Percentiles rank a stretch among this genome's conserved stretches.
These are phyloP conservation scores for Entonaema liquescens DNA, from an alignment of 495 filamentous ascomycete genomes.

Conservation along the genomic window DNA sequence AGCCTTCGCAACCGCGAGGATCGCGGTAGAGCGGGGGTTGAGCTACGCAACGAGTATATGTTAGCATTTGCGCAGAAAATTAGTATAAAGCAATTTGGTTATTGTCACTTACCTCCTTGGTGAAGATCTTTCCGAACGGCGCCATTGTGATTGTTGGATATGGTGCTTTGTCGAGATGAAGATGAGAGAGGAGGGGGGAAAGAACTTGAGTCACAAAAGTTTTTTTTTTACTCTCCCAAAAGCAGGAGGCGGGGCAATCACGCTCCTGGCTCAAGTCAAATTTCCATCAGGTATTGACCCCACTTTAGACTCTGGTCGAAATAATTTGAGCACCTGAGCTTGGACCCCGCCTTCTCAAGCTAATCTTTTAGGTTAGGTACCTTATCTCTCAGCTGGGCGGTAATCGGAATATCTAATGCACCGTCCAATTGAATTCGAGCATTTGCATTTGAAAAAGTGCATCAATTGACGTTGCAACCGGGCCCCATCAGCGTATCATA, in stretches of 20 bases:
- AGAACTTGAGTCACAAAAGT: constrained; percentile 45
- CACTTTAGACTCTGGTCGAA: constrained; percentile 18
- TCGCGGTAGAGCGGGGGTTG: constrained; percentile 87
- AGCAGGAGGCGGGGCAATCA: constrained; percentile 43
- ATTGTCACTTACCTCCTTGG: constrained; percentile 72
- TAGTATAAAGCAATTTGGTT: neutral
- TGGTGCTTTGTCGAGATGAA: constrained; percentile 48
- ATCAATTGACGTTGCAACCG: constrained; percentile 1
- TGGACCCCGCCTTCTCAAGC: neutral
- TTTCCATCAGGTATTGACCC: constrained; percentile 36
- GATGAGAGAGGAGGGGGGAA: constrained; percentile 48
- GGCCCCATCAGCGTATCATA: neutral
- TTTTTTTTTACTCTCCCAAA: constrained; percentile 36
- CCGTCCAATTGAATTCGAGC: constrained; percentile 23
- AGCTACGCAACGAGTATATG: constrained; percentile 60
- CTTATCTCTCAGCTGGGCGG: neutral
- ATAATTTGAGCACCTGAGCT: neutral
- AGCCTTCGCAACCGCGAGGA: constrained; percentile 92
- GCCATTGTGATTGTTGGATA: constrained; percentile 64
- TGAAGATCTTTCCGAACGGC: constrained; percentile 97
- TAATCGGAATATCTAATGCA: constrained; percentile 30
- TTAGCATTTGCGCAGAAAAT: constrained; percentile 44
- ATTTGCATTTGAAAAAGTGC: constrained; percentile 30
- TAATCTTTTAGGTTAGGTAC: neutral
- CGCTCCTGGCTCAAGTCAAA: constrained; percentile 34